Evolutionary conservation across 2,329 filamentous ascomycete species (phyloP), one percentile per base, ranked within the genome.

Genomic region (Gnomoniopsis sp.): DNA sequence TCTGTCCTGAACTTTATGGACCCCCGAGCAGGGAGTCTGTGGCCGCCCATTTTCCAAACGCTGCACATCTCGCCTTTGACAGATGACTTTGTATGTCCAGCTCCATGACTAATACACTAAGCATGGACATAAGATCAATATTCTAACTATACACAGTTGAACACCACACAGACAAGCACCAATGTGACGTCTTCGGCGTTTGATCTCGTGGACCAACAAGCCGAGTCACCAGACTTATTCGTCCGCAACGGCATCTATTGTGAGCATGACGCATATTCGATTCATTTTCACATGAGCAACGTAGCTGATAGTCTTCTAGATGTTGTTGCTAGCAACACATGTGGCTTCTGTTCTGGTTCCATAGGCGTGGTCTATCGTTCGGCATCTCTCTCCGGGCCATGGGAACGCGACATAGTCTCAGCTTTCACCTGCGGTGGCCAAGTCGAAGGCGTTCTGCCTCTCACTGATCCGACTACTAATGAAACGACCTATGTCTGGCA

Each of bases 401-500:
- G 55, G 55, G 55, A 57, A 23, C 55, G 55, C 19, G 55, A 57
- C 7, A 57, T 57, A 3, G 49, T 57, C 22, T 44, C 38, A 2
- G 55, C 55, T 2, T 57, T 19, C 30, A 36, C n/a, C 15, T 57
- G 55, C 14, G 55, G 55, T 3, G 36, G 46, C 19, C 57, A 59
- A 43, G 51, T 59, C 15, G 57, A 59, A 17, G 57, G 57, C 10
- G 57, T 59, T 17, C 36, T 59, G 2, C 26, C 47, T 3, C 38
- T 59, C 19, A 55, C 51, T 14, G 57, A 59, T 22, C 57, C 57
- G 8, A 26, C 34, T 11, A 59, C 51, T 3, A 59, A 59, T 19
- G 51, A 59, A 49, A 59, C 57, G 10, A 59, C 57, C 14, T 59
- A 38, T 26, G 57, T 59, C 44, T 59, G 51, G 57, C 57, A 59